Evolutionary conservation across 139 green algal genomes (phyloP).

Genomic region (Diplosphaera chodatii): DNA sequence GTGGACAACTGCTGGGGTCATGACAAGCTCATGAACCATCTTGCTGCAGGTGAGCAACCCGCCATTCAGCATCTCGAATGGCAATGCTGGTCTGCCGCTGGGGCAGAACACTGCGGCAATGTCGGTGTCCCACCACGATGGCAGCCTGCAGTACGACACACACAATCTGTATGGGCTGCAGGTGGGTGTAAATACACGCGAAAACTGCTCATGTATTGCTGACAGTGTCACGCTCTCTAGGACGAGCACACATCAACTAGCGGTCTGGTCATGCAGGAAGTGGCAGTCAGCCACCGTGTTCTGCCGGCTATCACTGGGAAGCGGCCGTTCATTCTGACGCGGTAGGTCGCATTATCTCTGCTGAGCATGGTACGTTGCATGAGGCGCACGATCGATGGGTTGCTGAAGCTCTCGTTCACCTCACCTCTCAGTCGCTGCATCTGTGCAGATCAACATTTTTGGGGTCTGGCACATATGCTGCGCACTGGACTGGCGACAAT

Average conservation of each 20-base stretch:
- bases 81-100: slow-evolving; percentile 13
- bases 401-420: too few relatives aligned
- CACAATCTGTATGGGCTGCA: slow-evolving; percentile 55
- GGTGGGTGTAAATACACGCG: too few relatives aligned
- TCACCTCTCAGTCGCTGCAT: neutral
- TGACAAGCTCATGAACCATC: too few relatives aligned
- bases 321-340: slow-evolving; percentile 48
- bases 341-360: too few relatives aligned
- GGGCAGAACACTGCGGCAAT: slow-evolving; percentile 26
- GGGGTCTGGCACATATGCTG: slow-evolving; percentile 42
- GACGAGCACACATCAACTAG: too few relatives aligned
- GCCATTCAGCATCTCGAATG: slow-evolving; percentile 52
- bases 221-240: too few relatives aligned
- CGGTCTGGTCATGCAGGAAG: too few relatives aligned
- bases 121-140: slow-evolving; percentile 30
- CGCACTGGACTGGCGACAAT: slow-evolving; percentile 70
- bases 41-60: slow-evolving; percentile 17
- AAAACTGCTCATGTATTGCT: too few relatives aligned
- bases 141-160: slow-evolving; percentile 43
- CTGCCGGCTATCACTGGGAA: slow-evolving; percentile 10
- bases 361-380: too few relatives aligned
- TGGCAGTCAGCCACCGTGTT: slow-evolving; percentile 4
- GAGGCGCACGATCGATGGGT: too few relatives aligned
- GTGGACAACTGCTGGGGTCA: too few relatives aligned
- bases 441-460: slow-evolving; percentile 27